These are phyloP conservation scores for Trichomonas tenax DNA, from an alignment of 208 protist genomes.

Conservation along the genomic window DNA sequence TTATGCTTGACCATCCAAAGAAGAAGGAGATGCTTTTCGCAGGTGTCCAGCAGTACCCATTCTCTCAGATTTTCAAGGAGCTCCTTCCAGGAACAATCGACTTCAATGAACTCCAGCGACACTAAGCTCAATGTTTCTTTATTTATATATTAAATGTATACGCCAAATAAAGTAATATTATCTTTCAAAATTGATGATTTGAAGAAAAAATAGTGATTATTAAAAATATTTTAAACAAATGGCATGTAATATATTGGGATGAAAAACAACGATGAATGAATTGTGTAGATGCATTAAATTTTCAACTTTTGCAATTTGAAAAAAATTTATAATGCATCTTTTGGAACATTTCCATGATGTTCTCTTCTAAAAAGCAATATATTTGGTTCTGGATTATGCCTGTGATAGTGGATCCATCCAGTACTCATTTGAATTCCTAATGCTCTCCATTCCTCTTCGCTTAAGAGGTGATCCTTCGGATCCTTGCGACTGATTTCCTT, in stretches of 20 bases:
- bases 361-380: neutral
- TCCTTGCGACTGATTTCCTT: neutral
- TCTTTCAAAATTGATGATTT: too few relatives aligned
- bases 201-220: too few relatives aligned
- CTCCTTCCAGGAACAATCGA: neutral
- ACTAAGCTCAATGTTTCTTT: too few relatives aligned
- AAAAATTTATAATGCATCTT: too few relatives aligned
- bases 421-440: slow-evolving; percentile 8
- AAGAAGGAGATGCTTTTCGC: neutral
- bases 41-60: neutral
- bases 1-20: neutral
- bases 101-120: neutral
- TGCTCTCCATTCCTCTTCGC: slow-evolving; percentile 9
- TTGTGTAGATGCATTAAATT: too few relatives aligned
- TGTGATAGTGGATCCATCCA: slow-evolving; percentile 7
- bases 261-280: too few relatives aligned
- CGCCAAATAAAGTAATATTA: too few relatives aligned
- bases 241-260: too few relatives aligned
- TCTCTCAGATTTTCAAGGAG: neutral
- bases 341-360: slow-evolving; percentile 15
- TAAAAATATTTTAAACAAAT: too few relatives aligned
- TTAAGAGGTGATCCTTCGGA: neutral
- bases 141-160: too few relatives aligned
- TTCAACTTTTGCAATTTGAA: too few relatives aligned
- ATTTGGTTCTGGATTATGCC: slow-evolving; percentile 6